phyloP scores from a whole-genome alignment of 352 stramenopile genomes.

The Peronosclerospora sorghi region DNA sequence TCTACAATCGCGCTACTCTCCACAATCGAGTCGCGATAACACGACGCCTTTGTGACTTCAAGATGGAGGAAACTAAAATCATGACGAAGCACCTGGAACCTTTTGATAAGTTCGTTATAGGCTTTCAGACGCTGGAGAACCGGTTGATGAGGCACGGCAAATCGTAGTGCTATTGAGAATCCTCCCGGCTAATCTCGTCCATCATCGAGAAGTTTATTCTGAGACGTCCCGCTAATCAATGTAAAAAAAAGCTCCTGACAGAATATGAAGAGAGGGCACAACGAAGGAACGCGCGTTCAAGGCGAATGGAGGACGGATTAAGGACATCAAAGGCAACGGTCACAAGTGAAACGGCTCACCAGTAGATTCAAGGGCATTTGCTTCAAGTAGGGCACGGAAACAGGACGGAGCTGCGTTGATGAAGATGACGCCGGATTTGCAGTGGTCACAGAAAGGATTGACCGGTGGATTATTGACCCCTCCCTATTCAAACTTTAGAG shows the following conservation, averaged over 20 bases:
- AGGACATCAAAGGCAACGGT: neutral
- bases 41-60: neutral
- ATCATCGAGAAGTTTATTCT: neutral
- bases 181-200: neutral
- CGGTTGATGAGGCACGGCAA: neutral
- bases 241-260: neutral
- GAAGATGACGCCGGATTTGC: too few relatives aligned
- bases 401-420: too few relatives aligned
- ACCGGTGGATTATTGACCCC: too few relatives aligned
- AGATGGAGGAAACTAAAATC: neutral
- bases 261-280: neutral
- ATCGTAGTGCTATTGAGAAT: neutral
- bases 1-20: neutral
- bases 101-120: neutral
- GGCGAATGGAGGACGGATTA: neutral
- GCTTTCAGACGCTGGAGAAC: neutral
- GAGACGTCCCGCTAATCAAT: neutral
- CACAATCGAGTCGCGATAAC: neutral
- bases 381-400: too few relatives aligned
- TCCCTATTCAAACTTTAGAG: too few relatives aligned
- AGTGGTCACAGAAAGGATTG: too few relatives aligned
- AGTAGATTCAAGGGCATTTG: too few relatives aligned
- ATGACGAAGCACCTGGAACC: neutral
- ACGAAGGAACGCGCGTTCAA: conserved; percentile 1
- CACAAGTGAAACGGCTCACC: neutral